A percentile compares a stretch with the other conserved stretches of the same genome.
Conservation (phyloP, 169 alveolate species). For the Babesia microti region DNA sequence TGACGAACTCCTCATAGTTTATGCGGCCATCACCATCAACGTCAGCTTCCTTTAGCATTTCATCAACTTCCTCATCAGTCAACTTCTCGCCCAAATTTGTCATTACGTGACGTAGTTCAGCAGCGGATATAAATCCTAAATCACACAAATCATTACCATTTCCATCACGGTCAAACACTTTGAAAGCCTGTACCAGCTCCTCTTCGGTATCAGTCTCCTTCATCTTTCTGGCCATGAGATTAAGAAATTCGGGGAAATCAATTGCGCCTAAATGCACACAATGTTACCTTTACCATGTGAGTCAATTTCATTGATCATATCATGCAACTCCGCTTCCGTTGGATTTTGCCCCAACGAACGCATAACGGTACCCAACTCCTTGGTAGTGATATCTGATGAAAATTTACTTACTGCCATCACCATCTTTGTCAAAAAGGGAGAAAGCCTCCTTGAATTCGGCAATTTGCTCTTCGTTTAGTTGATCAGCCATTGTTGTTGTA, state of each 20-base stretch:
- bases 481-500: slow-evolving; percentile 84
- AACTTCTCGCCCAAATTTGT: slow-evolving; percentile 95
- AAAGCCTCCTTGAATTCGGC: slow-evolving; percentile 99
- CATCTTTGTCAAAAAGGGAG: slow-evolving; percentile 98
- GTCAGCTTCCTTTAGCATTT: slow-evolving; percentile 98
- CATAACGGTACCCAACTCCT: slow-evolving; percentile 93
- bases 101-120: slow-evolving; percentile 97
- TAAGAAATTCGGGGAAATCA: slow-evolving; percentile 97
- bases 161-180: slow-evolving; percentile 96
- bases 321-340: slow-evolving; percentile 91
- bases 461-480: slow-evolving; percentile 96
- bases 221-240: slow-evolving; percentile 98
- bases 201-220: slow-evolving; percentile 98
- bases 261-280: slow-evolving; percentile 34
- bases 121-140: slow-evolving; percentile 92
- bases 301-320: slow-evolving; percentile 93
- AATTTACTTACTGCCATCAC: slow-evolving; percentile 86
- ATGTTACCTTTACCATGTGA: slow-evolving; percentile 83
- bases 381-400: slow-evolving; percentile 79
- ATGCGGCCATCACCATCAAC: slow-evolving; percentile 98
- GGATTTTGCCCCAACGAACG: slow-evolving; percentile 92
- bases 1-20: slow-evolving; percentile 94
- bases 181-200: slow-evolving; percentile 96
- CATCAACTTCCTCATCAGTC: slow-evolving; percentile 98
- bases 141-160: slow-evolving; percentile 53